phyloP scores from a whole-genome alignment of 2,329 filamentous ascomycete genomes.

The Aspergillus chevalieri region DNA sequence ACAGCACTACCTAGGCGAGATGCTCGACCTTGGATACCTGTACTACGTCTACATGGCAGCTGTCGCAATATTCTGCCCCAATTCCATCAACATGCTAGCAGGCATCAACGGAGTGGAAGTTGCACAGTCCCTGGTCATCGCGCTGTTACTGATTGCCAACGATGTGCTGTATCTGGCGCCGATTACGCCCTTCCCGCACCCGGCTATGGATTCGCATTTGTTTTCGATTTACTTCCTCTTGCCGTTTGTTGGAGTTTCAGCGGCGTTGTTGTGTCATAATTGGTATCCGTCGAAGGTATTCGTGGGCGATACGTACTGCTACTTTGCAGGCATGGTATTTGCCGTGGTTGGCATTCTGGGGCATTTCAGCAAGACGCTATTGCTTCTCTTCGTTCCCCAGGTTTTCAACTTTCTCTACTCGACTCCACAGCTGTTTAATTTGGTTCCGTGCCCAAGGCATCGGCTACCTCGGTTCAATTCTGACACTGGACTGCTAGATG shows the following conservation, averaged over 20 bases:
- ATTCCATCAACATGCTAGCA: conserved; percentile 99
- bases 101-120: conserved; percentile 99
- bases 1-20: conserved; percentile 73
- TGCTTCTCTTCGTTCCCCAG: conserved; percentile 85
- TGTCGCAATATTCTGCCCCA: conserved; percentile 94
- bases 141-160: conserved; percentile 74
- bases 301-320: conserved; percentile 98
- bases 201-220: conserved; percentile 88
- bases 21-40: conserved; percentile 72
- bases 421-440: conserved; percentile 78
- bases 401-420: conserved; percentile 97
- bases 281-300: conserved; percentile 95
- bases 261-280: conserved; percentile 82
- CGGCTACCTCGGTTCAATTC: conserved; percentile 84
- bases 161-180: conserved; percentile 76
- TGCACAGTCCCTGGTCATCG: conserved; percentile 86
- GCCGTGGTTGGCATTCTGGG: conserved; percentile 93
- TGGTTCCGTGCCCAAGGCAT: conserved; percentile 90
- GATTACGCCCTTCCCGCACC: conserved; percentile 75
- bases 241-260: conserved; percentile 87
- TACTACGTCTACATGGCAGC: conserved; percentile 98
- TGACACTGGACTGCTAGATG: conserved; percentile 75
- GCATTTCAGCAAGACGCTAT: conserved; percentile 94
- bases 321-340: conserved; percentile 98
- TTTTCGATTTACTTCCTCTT: conserved; percentile 93